Base-by-base conservation (phyloP, 441 rosid genomes). In the Gossypium schwendimanii region DNA sequence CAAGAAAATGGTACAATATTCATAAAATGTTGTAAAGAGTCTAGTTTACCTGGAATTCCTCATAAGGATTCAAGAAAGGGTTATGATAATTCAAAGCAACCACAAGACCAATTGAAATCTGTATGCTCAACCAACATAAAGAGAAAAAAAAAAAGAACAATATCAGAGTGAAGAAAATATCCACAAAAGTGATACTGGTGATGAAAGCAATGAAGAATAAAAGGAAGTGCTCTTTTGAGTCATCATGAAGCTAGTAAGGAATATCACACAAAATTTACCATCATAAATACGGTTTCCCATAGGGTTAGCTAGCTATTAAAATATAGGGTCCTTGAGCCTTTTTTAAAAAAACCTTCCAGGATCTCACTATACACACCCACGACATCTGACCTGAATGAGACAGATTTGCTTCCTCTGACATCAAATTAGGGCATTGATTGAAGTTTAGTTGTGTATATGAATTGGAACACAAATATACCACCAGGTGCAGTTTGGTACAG, bases 101-200 rank as follows among this genome's bases (percentile, higher is more conserved):
- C 80, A 91, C 98, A 54, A 94, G 82, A 70, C 99, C 99, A 70
- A 95, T 78, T 50, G 97, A 88, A 63, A 95, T 87, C 99, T 94
- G 87, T 63, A 78, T 15, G 58, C 23, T 72, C 82, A 79, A 81
- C 67, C 74, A 73, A 62, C 15, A 63, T 41, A 41, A 63, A 15
- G 52, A 49, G 68, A 26, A 2, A 26, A 26, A 26, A 53, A 70
- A 63, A 75, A 36, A 73, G 85, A 69, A 33, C 21, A 62, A 33
- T 11, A 54, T 53, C 65, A 41, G 68, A 2, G 15, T 3, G 50
- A 39, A 12, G 63, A 39, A 69, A 53, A 53, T 54, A 45, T 45
- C 55, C 11, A 47, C 53, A 65, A 65, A 65, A 64, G 41, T 23
- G 18, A 41, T 0, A 20, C 7, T 41, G 33, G 17, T 20, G 15